Conservation (phyloP, 495 filamentous ascomycete genomes). For the Cetradonia linearis region DNA sequence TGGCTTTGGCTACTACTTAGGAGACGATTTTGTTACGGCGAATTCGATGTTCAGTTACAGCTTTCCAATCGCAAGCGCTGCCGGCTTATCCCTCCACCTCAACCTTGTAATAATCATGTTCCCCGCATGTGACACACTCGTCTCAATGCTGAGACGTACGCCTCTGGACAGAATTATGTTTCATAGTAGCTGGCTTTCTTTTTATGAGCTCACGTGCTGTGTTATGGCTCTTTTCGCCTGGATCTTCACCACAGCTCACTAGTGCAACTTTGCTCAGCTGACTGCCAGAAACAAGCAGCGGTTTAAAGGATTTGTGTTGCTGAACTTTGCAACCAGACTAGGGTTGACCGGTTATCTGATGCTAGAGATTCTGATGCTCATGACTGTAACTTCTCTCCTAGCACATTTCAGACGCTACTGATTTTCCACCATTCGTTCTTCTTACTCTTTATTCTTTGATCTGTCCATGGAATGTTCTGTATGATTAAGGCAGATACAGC, state of each 20-base stretch:
- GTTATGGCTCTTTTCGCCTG: constrained; percentile 73
- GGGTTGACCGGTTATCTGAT: constrained; percentile 75
- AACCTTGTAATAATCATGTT: constrained; percentile 67
- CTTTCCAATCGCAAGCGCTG: constrained; percentile 59
- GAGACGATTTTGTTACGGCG: constrained; percentile 54
- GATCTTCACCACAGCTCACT: constrained; percentile 71
- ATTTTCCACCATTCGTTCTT: constrained; percentile 73
- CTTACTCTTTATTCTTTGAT: constrained; percentile 74
- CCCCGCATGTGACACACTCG: constrained; percentile 68
- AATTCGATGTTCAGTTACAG: constrained; percentile 56
- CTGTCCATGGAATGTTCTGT: constrained; percentile 68
- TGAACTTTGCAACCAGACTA: constrained; percentile 62
- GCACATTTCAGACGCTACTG: constrained; percentile 72
- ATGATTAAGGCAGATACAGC: constrained; percentile 70
- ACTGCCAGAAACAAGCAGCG: constrained; percentile 60
- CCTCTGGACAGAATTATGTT: constrained; percentile 69
- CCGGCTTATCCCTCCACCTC: constrained; percentile 63
- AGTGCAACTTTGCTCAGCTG: constrained; percentile 69
- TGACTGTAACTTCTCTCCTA: constrained; percentile 59
- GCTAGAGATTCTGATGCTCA: constrained; percentile 56
- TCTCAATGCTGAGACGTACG: constrained; percentile 63
- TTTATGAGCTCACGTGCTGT: constrained; percentile 72
- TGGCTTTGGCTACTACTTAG: constrained; percentile 55
- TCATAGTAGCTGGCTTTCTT: constrained; percentile 73
- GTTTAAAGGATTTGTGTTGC: constrained; percentile 57